phyloP scores from a whole-genome alignment of 257 asterid genomes.

The Paulownia fortunei region DNA sequence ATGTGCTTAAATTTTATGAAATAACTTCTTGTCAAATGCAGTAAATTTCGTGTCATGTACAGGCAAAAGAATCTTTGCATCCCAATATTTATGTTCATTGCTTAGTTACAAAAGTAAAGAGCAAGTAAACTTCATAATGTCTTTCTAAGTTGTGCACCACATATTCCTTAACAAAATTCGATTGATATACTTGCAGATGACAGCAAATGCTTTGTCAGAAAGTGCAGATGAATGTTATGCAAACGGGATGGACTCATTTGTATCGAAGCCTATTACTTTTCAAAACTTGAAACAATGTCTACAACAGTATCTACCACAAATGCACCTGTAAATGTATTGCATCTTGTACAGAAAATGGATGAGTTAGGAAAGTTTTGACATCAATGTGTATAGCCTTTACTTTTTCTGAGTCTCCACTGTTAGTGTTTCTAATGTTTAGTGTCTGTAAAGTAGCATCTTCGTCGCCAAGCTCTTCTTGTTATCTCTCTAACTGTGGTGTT shows the following conservation, averaged over 20 bases:
- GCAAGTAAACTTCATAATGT: not conserved
- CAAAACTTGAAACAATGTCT: conserved; percentile 79
- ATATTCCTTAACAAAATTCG: not conserved
- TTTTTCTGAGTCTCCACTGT: not conserved
- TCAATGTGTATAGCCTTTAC: conserved; percentile 34
- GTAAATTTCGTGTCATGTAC: too few species aligned
- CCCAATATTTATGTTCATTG: not conserved
- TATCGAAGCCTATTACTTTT: conserved; percentile 80
- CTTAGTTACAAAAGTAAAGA: too few species aligned
- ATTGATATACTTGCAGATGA: conserved; percentile 65
- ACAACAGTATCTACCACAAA: conserved; percentile 53
- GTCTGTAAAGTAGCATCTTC: conserved; percentile 21
- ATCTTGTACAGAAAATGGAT: conserved; percentile 57
- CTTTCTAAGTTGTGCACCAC: too few species aligned
- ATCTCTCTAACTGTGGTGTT: not conserved
- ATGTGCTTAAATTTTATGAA: too few species aligned
- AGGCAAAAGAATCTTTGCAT: too few species aligned
- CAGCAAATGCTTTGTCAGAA: conserved; percentile 85
- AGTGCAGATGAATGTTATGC: conserved; percentile 92
- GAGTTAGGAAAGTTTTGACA: conserved; percentile 78
- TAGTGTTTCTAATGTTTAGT: conserved; percentile 33
- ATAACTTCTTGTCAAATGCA: too few species aligned
- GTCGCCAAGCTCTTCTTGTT: not conserved
- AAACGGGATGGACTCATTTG: conserved; percentile 94
- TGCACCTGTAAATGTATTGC: conserved; percentile 46